Percentiles rank a stretch among this genome's conserved stretches.
Conservation (phyloP, 495 filamentous ascomycete species). For the Copromyces sp. region DNA sequence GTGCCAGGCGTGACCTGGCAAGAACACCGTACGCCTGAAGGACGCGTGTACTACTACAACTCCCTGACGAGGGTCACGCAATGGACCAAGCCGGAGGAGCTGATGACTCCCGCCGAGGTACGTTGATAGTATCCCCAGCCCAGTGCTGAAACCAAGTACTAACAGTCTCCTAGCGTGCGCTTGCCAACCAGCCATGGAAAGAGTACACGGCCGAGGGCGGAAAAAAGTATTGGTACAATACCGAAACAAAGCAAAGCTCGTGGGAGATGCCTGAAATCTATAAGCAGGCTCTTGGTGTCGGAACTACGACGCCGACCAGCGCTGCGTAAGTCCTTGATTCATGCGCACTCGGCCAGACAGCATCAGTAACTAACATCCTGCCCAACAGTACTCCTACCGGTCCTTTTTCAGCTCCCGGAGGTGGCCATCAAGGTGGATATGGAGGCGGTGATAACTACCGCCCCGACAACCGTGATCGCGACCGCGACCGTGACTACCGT, state of each 20-base stretch:
- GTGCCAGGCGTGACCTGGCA: slow-evolving; percentile 57
- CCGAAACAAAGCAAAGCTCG: slow-evolving; percentile 79
- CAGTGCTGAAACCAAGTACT: background rate
- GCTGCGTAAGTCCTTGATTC: slow-evolving; percentile 48
- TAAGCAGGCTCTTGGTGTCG: slow-evolving; percentile 53
- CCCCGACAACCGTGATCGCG: slow-evolving; percentile 30
- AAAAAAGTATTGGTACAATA: slow-evolving; percentile 89
- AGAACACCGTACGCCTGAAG: slow-evolving; percentile 74
- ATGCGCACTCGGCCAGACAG: background rate
- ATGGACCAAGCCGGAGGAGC: slow-evolving; percentile 85
- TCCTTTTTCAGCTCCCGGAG: slow-evolving; percentile 57
- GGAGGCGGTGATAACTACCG: slow-evolving; percentile 21
- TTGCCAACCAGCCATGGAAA: slow-evolving; percentile 82
- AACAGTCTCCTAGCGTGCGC: slow-evolving; percentile 49
- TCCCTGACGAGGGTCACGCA: slow-evolving; percentile 74
- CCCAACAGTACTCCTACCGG: slow-evolving; percentile 39
- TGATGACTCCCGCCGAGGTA: slow-evolving; percentile 85
- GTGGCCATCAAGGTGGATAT: slow-evolving; percentile 35
- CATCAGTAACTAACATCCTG: slow-evolving; percentile 8
- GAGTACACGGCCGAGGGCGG: slow-evolving; percentile 82
- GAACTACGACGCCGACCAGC: slow-evolving; percentile 35
- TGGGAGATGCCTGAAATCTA: slow-evolving; percentile 91
- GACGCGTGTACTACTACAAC: slow-evolving; percentile 91
- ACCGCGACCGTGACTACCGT: slow-evolving; percentile 7
- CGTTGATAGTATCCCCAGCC: slow-evolving; percentile 5